These are phyloP conservation scores for Huiozyma naganishii DNA, from an alignment of 805 yeast species.

Conservation along the genomic window DNA sequence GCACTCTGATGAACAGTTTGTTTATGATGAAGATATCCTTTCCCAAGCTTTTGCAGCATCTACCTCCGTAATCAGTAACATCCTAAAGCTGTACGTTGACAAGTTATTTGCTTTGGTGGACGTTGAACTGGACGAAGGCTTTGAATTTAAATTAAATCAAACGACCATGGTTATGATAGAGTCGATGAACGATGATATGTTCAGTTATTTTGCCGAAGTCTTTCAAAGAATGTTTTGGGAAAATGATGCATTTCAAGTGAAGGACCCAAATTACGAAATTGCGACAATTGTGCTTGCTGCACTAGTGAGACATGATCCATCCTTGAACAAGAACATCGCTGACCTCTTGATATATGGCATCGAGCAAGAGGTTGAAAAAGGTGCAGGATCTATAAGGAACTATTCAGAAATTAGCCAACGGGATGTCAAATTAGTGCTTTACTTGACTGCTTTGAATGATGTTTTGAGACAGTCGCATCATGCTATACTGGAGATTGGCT, in stretches of 20 bases:
- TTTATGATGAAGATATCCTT: slow-evolving; percentile 36
- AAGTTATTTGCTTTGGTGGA: slow-evolving; percentile 57
- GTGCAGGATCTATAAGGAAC: slow-evolving; percentile 70
- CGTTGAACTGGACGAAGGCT: slow-evolving; percentile 30
- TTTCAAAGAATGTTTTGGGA: slow-evolving; percentile 33
- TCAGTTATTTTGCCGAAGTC: slow-evolving; percentile 32
- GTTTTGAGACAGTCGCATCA: slow-evolving; percentile 58
- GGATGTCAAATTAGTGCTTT: slow-evolving; percentile 68
- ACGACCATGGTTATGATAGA: slow-evolving; percentile 42
- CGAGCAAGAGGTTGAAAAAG: slow-evolving; percentile 55
- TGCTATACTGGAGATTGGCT: slow-evolving; percentile 33
- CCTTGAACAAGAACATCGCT: slow-evolving; percentile 18
- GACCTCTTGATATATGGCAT: slow-evolving; percentile 33
- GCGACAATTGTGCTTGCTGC: slow-evolving; percentile 66
- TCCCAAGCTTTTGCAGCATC: slow-evolving; percentile 58
- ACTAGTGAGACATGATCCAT: slow-evolving; percentile 47
- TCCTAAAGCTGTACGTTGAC: slow-evolving; percentile 45
- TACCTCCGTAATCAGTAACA: slow-evolving; percentile 53
- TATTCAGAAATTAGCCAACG: slow-evolving; percentile 60
- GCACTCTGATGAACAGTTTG: slow-evolving; percentile 24
- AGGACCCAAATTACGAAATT: slow-evolving; percentile 50
- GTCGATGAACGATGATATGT: slow-evolving; percentile 49
- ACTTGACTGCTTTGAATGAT: slow-evolving; percentile 58
- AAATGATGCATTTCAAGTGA: slow-evolving; percentile 45
- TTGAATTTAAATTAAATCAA: slow-evolving; percentile 32